These are phyloP conservation scores for Funneliformis caledonium DNA, from an alignment of 371 early-diverging fungal genomes.

Conservation along the genomic window DNA sequence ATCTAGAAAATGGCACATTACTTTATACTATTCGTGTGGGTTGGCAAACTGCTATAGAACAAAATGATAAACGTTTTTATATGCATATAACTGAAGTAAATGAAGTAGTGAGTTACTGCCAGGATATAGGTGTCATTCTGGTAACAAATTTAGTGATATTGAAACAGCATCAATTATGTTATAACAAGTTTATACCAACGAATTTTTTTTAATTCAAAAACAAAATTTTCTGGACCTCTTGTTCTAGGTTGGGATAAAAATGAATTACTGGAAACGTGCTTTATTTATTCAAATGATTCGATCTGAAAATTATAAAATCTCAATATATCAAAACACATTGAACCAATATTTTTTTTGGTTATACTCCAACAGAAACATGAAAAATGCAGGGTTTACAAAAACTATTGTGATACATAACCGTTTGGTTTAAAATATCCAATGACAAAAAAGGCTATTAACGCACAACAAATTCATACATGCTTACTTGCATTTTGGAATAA, in stretches of 20 bases:
- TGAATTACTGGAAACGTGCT: neutral
- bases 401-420: neutral
- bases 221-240: neutral
- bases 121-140: conserved; percentile 4
- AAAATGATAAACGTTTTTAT: neutral
- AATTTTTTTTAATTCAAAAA: conserved; percentile 7
- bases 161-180: neutral
- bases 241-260: neutral
- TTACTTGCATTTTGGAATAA: neutral
- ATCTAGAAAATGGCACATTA: neutral
- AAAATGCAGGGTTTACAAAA: conserved; percentile 1
- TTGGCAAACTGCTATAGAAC: neutral
- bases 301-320: neutral
- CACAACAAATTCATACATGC: neutral
- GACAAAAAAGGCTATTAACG: neutral
- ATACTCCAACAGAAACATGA: neutral
- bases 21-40: neutral
- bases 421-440: conserved; percentile 5
- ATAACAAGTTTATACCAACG: conserved; percentile 13
- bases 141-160: neutral
- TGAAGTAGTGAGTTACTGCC: neutral
- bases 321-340: neutral
- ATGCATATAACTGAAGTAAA: neutral
- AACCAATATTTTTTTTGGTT: neutral
- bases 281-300: conserved; percentile 16